Evolutionary conservation across 2,329 filamentous ascomycete species (phyloP).

Genomic region (Xylariomycetidae sp.): DNA sequence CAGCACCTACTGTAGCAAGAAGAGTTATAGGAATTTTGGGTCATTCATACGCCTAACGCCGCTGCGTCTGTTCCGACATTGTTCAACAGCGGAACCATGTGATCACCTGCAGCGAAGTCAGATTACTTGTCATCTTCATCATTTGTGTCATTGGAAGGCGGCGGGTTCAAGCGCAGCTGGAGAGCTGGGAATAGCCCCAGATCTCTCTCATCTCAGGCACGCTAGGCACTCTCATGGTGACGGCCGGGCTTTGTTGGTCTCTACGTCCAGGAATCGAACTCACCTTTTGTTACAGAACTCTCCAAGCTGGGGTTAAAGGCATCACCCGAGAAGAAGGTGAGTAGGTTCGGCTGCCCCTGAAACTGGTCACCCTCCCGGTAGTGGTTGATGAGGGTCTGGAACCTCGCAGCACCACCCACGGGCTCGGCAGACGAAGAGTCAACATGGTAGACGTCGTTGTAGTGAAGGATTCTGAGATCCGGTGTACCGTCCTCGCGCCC

Average conservation of each 20-base stretch:
- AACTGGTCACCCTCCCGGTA: conserved; percentile 61
- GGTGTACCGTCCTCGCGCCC: conserved; percentile 39
- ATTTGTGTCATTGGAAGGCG: too few relatives aligned
- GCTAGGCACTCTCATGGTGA: too few relatives aligned
- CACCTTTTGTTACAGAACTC: conserved; percentile 81
- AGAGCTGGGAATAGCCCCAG: too few relatives aligned
- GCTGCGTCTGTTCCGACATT: conserved; percentile 69
- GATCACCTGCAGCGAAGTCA: conserved; percentile 48
- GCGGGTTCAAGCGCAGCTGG: too few relatives aligned
- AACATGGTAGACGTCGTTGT: conserved; percentile 92
- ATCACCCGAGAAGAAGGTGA: conserved; percentile 87
- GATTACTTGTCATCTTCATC: not conserved
- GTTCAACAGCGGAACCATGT: conserved; percentile 86
- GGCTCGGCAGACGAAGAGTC: conserved; percentile 72
- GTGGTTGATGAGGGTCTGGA: conserved; percentile 70
- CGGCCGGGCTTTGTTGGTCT: too few relatives aligned
- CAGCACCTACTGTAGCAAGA: too few relatives aligned
- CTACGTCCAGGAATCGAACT: too few relatives aligned
- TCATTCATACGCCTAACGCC: conserved; percentile 65
- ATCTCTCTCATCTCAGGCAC: too few relatives aligned
- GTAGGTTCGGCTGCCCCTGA: conserved; percentile 54
- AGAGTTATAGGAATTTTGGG: conserved; percentile 1
- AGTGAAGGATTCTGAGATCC: conserved; percentile 78
- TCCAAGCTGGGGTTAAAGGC: conserved; percentile 89
- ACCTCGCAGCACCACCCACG: conserved; percentile 73